A percentile compares a stretch with the other conserved stretches of the same genome.
These are phyloP conservation scores for Jackrogersella minutella DNA, from an alignment of 495 filamentous ascomycete genomes.

Conservation along the genomic window DNA sequence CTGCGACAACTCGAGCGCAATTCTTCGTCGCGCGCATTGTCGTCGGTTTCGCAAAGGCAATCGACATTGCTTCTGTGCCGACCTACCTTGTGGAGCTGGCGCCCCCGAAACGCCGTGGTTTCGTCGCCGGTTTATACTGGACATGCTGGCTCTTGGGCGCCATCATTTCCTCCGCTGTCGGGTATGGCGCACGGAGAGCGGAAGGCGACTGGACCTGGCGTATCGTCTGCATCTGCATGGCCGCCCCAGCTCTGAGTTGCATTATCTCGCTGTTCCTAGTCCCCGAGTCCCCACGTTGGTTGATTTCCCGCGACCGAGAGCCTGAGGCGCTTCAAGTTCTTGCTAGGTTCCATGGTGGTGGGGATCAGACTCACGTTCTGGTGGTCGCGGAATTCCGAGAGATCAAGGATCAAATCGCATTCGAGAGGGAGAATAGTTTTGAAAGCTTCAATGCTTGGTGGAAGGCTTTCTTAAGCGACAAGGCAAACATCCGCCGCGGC, in stretches of 20 bases:
- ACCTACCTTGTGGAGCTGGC: neutral
- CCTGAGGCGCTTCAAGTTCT: neutral
- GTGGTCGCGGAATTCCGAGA: conserved; percentile 1
- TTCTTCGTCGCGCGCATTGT: neutral
- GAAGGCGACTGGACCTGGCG: neutral
- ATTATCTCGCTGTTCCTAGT: neutral
- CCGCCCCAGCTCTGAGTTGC: neutral
- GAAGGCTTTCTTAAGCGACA: neutral
- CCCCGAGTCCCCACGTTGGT: neutral
- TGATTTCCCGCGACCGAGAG: neutral
- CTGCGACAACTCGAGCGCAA: neutral
- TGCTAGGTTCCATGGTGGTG: neutral
- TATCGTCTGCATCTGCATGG: neutral
- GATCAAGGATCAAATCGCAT: neutral
- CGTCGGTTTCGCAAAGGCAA: neutral
- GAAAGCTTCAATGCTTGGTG: neutral
- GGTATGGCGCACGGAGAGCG: neutral
- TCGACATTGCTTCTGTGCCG: neutral
- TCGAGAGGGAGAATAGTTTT: neutral
- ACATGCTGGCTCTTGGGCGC: neutral
- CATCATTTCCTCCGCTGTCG: neutral
- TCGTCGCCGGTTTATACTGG: neutral
- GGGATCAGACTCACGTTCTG: neutral
- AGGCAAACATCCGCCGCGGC: neutral
- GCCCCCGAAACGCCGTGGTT: neutral